Percentiles rank a stretch among this genome's conserved stretches.
Evolutionary conservation across 2,329 filamentous ascomycete species (phyloP).

Genomic region (Aureobasidium sp.): DNA sequence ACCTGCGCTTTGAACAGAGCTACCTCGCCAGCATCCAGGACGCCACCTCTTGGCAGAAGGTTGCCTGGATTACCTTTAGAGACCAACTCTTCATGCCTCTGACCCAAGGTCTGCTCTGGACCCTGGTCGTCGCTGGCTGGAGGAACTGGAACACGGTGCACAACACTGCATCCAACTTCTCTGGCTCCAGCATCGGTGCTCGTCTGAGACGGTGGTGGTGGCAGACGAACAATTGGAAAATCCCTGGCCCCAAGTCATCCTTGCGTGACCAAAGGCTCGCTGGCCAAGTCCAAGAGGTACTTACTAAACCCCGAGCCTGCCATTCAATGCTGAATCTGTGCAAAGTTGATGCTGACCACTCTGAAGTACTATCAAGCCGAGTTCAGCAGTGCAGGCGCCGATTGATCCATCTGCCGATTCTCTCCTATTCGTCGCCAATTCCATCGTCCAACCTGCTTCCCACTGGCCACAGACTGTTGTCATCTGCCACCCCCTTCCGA

Average conservation of each 20-base stretch:
- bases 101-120: slow-evolving; percentile 82
- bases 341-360: slow-evolving; percentile 16
- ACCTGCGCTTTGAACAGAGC: slow-evolving; percentile 95
- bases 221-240: slow-evolving; percentile 80
- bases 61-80: slow-evolving; percentile 74
- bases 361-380: slow-evolving; percentile 18
- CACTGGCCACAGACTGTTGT: neutral
- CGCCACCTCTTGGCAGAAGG: slow-evolving; percentile 69
- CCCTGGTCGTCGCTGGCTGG: slow-evolving; percentile 78
- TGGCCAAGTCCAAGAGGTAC: slow-evolving; percentile 29
- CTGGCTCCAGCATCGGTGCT: slow-evolving; percentile 68
- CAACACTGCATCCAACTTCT: slow-evolving; percentile 55
- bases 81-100: slow-evolving; percentile 89
- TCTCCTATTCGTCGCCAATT: neutral
- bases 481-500: neutral
- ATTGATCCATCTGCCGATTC: slow-evolving; percentile 15
- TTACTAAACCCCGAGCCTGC: slow-evolving; percentile 16
- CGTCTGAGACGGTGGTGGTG: slow-evolving; percentile 89
- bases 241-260: slow-evolving; percentile 45
- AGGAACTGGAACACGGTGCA: slow-evolving; percentile 66
- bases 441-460: neutral
- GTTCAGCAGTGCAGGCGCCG: slow-evolving; percentile 20
- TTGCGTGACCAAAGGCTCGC: slow-evolving; percentile 27
- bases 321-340: slow-evolving; percentile 3
- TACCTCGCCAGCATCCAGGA: slow-evolving; percentile 82